A percentile compares a stretch with the other conserved stretches of the same genome.
These are phyloP conservation scores for Nidularia pulvinata DNA, from an alignment of 768 basidiomycete genomes.

Conservation along the genomic window DNA sequence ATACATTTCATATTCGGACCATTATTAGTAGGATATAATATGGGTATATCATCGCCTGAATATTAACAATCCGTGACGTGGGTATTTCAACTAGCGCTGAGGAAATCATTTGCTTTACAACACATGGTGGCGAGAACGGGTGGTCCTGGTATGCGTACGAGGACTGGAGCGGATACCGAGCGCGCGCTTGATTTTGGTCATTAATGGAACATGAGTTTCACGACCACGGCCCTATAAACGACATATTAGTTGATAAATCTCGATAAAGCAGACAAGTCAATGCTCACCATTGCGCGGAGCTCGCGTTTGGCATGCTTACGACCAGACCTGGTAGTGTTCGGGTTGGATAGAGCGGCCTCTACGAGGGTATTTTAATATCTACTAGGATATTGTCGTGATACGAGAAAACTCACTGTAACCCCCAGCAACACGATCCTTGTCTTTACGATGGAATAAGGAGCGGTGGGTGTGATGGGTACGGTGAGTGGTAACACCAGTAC, in stretches of 20 bases:
- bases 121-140: background rate
- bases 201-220: constrained; percentile 44
- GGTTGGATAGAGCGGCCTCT: constrained; percentile 51
- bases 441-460: constrained; percentile 26
- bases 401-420: constrained; percentile 39
- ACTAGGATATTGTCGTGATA: background rate
- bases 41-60: too few species aligned
- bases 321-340: constrained; percentile 44
- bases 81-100: too few species aligned
- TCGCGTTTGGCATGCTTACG: constrained; percentile 45
- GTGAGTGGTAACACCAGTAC: background rate
- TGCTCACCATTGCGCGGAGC: constrained; percentile 41
- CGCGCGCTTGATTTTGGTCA: constrained; percentile 50
- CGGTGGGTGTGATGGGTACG: background rate
- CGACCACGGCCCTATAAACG: constrained; percentile 36
- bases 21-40: too few species aligned
- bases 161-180: constrained; percentile 51
- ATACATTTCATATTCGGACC: too few species aligned
- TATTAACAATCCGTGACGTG: too few species aligned
- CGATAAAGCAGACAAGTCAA: constrained; percentile 1
- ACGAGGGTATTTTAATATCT: constrained; percentile 2
- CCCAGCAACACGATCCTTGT: constrained; percentile 44
- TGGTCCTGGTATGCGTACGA: constrained; percentile 14
- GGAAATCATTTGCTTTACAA: background rate
- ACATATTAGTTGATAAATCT: background rate